Base-by-base conservation (phyloP, 768 basidiomycete genomes). In the Psilocybe sp. region DNA sequence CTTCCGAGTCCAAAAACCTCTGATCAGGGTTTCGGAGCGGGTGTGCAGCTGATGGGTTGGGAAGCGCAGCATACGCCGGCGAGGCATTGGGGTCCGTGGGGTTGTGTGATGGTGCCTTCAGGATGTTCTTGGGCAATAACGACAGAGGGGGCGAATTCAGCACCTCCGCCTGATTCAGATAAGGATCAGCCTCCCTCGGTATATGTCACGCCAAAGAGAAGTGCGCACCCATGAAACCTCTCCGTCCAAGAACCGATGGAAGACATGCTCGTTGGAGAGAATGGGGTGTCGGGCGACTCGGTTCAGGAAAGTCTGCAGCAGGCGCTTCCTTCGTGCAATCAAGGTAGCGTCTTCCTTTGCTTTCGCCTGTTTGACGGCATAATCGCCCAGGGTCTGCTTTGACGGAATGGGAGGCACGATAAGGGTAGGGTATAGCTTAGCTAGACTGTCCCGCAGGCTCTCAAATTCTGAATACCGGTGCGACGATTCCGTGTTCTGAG, bases 391-490 rank as follows among this genome's bases (percentile, higher is more conserved):
- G 1, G 89, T 88, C 70, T 98, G 93, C 70, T 99, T 98, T 1
- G 91, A 94, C 2, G 97, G 97, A 46, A 99, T 97, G 38, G 97
- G 97, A 2, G 97, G 96, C 52, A 99, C 87, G 61, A 99, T 98
- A 58, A 95, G 72, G 8, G 95, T 97, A 0, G 97, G 97, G 65
- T 99, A 97, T 40, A 99, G 77, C 61, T 85, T 92, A 44, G 83
- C 77, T 42, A 99, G 80, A 53, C 79, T 88, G 46, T 79, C 77
- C 45, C 97, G 85, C 36, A 99, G 75, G 18, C 92, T 93, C 69
- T 98, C 93, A 68, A 99, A 99, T 66, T 98, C 94, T 2, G 96
- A 98, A 69, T 99, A 99, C 37, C 97, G 84, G 59, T 97, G 90
- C 32, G 84, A 80, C 10, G 92, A 84, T 60, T 92, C 87, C 6